Evolutionary conservation across 352 stramenopile species (phyloP), one percentile per base, ranked within the genome.

Genomic region (Globisporangium nodosum): DNA sequence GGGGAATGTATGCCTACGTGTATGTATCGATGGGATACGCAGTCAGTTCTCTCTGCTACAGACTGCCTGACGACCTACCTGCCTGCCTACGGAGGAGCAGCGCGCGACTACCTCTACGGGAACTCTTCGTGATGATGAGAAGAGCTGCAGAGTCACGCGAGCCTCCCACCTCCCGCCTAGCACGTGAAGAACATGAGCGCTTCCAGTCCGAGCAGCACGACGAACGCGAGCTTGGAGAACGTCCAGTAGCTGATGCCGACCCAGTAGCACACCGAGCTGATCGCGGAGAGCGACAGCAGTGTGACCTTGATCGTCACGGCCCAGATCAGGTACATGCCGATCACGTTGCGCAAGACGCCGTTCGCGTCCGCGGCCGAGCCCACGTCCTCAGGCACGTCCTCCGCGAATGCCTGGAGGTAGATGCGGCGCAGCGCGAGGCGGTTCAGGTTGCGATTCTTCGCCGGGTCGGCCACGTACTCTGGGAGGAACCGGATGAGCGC

Each of bases 161-260:
- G 51, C 33, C 51, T 13, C 13, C 5, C 11, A 4, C 15, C 30
- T 37, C 52, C 52, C 33, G 37, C 18, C 73, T 83, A 91, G 64
- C 81, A 91, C 49, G 81, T 89, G 70, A 88, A 81, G 65, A 82
- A 91, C 81, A 91, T 89, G 71, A 87, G 66, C 43, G 63, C 68
- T 64, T 91, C 81, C 24, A 84, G 68, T 30, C 58, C 79, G 30
- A 88, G 30, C 8, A 70, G 71, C 47, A 76, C 61, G 47, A 86
- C 49, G 50, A 87, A 54, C 50, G 68, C 72, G 35, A 89, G 72
- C 58, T 85, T 58, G 52, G 71, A 63, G 70, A 85, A 85, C 51
- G 75, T 88, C 69, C 66, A 78, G 59, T 74, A 83, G 60, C 73
- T 84, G 49, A 91, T 85, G 65, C 76, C 70, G 30, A 88, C 47